These are phyloP conservation scores for Zalaria sp. DNA, from an alignment of 2,329 filamentous ascomycete genomes.

Conservation along the genomic window DNA sequence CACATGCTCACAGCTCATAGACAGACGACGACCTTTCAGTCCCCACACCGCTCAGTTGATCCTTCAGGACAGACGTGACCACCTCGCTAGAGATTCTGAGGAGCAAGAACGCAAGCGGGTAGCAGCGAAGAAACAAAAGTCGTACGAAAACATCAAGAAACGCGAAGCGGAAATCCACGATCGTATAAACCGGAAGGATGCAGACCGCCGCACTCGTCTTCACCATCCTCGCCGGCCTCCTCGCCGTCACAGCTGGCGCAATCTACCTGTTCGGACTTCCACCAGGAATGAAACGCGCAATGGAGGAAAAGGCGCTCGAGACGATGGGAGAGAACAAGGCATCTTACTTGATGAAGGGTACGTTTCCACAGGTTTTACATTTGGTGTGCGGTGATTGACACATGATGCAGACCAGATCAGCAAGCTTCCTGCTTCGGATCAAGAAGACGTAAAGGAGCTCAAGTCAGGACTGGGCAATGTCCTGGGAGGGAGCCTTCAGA, in stretches of 20 bases:
- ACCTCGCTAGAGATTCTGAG: background rate
- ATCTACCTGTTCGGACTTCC: conserved; percentile 35
- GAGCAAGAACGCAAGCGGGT: background rate
- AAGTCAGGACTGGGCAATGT: conserved; percentile 18
- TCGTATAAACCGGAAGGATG: conserved; percentile 8
- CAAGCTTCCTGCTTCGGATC: conserved; percentile 16
- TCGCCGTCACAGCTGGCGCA: conserved; percentile 22
- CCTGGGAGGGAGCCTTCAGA: conserved; percentile 19
- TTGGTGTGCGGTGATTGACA: background rate
- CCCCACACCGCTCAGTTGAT: background rate
- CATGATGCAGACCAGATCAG: conserved; percentile 10
- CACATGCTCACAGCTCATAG: too few species aligned
- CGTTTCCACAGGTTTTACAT: background rate
- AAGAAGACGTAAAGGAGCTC: conserved; percentile 20
- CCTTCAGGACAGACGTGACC: background rate
- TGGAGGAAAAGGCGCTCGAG: conserved; percentile 31
- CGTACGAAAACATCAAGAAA: background rate
- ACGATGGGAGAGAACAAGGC: conserved; percentile 40
- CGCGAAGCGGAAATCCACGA: background rate
- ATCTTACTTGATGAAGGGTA: conserved; percentile 17
- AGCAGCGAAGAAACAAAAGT: background rate
- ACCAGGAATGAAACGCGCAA: conserved; percentile 29
- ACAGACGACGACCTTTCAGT: too few species aligned
- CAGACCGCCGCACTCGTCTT: conserved; percentile 11
- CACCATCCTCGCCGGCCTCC: conserved; percentile 17